Base-by-base conservation (phyloP, 129 eudicot species). In the Oenanthe sinensis region DNA sequence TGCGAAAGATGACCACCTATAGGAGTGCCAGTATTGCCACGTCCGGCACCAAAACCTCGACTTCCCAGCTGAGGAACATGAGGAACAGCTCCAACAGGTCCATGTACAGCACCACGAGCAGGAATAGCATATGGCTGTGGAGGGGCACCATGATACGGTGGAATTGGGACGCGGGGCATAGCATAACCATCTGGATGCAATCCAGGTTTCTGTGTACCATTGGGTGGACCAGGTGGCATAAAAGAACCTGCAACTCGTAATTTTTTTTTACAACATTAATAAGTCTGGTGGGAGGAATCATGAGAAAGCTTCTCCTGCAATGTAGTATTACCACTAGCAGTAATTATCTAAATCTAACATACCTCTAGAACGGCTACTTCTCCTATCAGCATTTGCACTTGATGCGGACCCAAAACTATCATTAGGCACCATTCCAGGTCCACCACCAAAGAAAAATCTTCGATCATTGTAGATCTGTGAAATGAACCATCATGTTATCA, bases 41-140 rank as follows among this genome's bases (percentile, higher is more conserved):
- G 91, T n/a, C 97, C 98, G 79, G 93, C 90, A 10, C 90, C 93
- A 87, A 93, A 93, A 20, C 98, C 98, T 55, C 90, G 91, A 81
- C 84, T 91, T 65, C 98, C 98, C 36, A 90, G 90, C 82, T 93
- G 97, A 50, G 97, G 97, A 65, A 83, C 85, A 84, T 92, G 97
- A 79, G 97, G 96, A 76, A 88, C 93, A 76, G 90, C 93, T 54
- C 97, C 97, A 83, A 92, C 87, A 54, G 97, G 96, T 68, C 97
- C 97, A 77, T 92, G 93, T 28, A 90, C 97, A 81, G 96, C 92
- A 76, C 97, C 95, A 71, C 93, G 93, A 7, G 90, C 84, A 60
- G 98, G 98, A 78, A 93, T 91, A 20, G 96, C 90, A 82, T 93
- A 93, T 45, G 98, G 97, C 87, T 93, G 98, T 11, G 71, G 40